Evolutionary conservation across 2,329 filamentous ascomycete genomes (phyloP).

Genomic region (Colletotrichum sp.): DNA sequence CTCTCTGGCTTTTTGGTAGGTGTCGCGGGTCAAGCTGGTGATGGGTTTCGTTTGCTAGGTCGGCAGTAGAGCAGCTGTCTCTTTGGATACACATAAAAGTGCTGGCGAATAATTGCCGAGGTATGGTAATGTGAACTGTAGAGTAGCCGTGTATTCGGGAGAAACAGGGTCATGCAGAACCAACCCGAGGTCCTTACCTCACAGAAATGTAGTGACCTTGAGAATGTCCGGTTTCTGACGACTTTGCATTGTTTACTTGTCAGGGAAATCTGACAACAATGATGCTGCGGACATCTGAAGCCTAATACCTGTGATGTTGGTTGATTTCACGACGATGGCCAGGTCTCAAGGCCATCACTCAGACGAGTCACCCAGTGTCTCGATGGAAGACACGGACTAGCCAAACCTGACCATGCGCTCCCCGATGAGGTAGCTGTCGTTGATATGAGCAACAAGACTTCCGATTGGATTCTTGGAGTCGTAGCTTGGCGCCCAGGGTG

Average conservation of each 20-base stretch:
- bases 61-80: not conserved
- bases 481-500: not conserved
- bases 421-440: not conserved
- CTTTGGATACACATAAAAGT: not conserved
- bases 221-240: not conserved
- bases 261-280: not conserved
- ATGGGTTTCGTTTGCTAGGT: not conserved
- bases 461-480: not conserved
- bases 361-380: not conserved
- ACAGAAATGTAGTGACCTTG: not conserved
- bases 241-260: not conserved
- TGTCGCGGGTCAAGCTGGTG: not conserved
- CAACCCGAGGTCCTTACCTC: not conserved
- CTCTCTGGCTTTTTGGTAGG: not conserved
- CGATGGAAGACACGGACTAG: not conserved
- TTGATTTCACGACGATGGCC: not conserved
- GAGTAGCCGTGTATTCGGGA: not conserved
- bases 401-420: not conserved
- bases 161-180: not conserved
- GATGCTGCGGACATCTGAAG: not conserved
- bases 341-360: not conserved
- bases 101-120: not conserved
- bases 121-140: not conserved
- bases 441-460: not conserved
- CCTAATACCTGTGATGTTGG: not conserved